phyloP scores from a whole-genome alignment of 1,284 basidiomycete genomes.

The Sanguinoderma infundibulare region DNA sequence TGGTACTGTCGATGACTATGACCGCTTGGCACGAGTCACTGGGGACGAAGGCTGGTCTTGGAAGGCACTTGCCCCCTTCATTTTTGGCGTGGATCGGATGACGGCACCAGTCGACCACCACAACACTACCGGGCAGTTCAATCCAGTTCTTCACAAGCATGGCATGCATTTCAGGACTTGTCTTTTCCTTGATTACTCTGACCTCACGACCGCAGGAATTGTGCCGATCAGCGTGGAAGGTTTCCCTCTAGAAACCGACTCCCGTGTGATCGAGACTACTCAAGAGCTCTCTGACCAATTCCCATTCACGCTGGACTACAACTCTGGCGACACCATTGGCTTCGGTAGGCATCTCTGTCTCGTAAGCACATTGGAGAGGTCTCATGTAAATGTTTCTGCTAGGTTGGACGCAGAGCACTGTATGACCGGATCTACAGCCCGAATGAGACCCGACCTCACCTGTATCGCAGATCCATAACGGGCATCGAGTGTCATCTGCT shows the following conservation, averaged over 20 bases:
- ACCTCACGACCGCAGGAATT: slow-evolving; percentile 24
- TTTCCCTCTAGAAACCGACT: slow-evolving; percentile 33
- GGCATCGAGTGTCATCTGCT: slow-evolving; percentile 33
- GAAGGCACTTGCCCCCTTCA: not conserved
- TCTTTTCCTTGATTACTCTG: not conserved
- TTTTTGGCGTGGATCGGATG: not conserved
- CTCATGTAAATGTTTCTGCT: too few relatives aligned
- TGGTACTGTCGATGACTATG: slow-evolving; percentile 10
- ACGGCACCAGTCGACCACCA: slow-evolving; percentile 1
- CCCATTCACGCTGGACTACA: slow-evolving; percentile 43
- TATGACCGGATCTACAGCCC: not conserved
- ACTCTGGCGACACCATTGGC: slow-evolving; percentile 40
- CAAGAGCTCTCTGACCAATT: slow-evolving; percentile 36
- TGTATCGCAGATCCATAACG: slow-evolving; percentile 20
- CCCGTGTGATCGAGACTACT: slow-evolving; percentile 36
- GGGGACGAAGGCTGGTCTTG: slow-evolving; percentile 12
- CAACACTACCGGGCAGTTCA: slow-evolving; percentile 7
- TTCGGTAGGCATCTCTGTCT: slow-evolving; percentile 31
- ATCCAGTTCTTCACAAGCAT: not conserved
- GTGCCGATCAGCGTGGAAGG: slow-evolving; percentile 2
- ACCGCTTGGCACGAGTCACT: slow-evolving; percentile 7
- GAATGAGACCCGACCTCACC: not conserved
- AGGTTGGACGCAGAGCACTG: slow-evolving; percentile 35
- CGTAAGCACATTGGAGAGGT: not conserved
- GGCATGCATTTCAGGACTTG: not conserved